Conservation (phyloP, 495 filamentous ascomycete genomes). For the Annulohypoxylon maeteangense region DNA sequence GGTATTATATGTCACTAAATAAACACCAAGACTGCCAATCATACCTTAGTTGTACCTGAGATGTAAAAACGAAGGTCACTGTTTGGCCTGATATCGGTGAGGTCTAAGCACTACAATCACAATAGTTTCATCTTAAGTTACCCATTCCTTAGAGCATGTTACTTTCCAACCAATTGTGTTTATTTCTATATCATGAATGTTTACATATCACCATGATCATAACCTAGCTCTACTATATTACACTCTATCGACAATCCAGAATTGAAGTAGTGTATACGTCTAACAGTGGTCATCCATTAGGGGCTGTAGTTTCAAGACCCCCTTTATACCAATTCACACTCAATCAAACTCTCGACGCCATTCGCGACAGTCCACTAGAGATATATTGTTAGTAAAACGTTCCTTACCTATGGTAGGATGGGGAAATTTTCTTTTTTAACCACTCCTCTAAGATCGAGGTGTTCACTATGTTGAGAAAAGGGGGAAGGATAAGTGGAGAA, state of each 20-base stretch:
- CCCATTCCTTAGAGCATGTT: neutral
- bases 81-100: no score
- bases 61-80: no score
- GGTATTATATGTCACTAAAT: no score
- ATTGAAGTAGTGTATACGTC: constrained; percentile 1
- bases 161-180: neutral
- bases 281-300: neutral
- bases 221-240: constrained; percentile 4
- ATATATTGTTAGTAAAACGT: neutral
- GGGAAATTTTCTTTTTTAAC: neutral
- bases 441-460: neutral
- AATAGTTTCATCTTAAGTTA: neutral
- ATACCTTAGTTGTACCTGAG: no score
- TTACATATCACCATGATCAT: neutral
- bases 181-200: neutral
- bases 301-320: neutral
- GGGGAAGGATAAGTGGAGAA: neutral
- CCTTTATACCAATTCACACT: constrained; percentile 1
- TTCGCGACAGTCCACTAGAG: constrained; percentile 11
- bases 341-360: constrained; percentile 14
- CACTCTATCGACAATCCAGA: neutral
- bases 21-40: no score
- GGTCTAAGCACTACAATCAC: no score
- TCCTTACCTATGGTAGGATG: neutral
- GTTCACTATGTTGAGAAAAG: neutral